Base-by-base conservation (phyloP, 805 yeast genomes). In the Candida cerambycidarum region DNA sequence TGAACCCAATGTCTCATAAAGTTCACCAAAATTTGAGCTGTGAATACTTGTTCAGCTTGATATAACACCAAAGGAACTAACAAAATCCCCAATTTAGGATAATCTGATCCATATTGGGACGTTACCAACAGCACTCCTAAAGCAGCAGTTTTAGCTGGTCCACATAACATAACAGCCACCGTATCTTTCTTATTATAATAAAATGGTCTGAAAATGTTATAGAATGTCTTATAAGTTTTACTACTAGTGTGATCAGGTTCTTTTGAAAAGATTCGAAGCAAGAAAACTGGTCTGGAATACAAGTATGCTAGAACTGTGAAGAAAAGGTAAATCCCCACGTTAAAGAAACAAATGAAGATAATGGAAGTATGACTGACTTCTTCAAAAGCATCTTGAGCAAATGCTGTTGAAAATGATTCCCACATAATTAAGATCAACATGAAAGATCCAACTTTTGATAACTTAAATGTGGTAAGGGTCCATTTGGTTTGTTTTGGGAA, bases 141-240 rank as follows among this genome's bases (percentile, higher is more conserved):
- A 0, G 96, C 96, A 0, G 95, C 96, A 1, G 96, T 89, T 61
- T 89, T 89, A 2, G 97, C 96, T 4, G 95, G 92, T 9, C 95
- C 96, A 62, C 96, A 87, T 45, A 88, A 73, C 84, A 89, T 76
- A 39, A 89, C 76, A 10, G 90, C 74, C 27, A 87, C 86, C 0
- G 96, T 79, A 55, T 89, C 96, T 39, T 69, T 61, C 51, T 82
- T 77, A 53, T 73, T 71, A 61, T 85, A 85, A 61, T 83, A 85
- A 54, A 85, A 87, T 1, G 92, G 92, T 42, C 71, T 60, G 45
- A 80, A 62, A 1, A 71, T 23, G 33, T 59, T 61, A 57, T 80
- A 76, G 16, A 69, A 46, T 50, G 60, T 62, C 5, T 52, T 71
- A 53, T 86, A 85, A 0, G 61, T 3, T 25, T 33, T 64, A 1